phyloP scores from a whole-genome alignment of 2,329 filamentous ascomycete genomes.

The Beauveria brongniartii region DNA sequence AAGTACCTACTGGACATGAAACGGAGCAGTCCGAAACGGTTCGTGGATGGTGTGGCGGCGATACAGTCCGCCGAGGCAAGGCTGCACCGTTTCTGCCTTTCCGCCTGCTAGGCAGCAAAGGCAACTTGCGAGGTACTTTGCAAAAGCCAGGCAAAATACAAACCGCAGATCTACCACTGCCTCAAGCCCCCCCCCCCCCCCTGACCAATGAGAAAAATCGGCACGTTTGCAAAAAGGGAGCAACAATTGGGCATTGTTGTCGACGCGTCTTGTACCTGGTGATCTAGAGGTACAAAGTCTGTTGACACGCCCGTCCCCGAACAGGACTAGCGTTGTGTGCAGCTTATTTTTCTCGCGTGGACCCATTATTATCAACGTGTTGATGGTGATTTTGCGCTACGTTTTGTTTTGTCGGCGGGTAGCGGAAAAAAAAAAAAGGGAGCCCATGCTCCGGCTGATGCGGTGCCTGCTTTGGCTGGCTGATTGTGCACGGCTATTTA shows the following conservation, averaged over 20 bases:
- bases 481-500: slow-evolving; percentile 34
- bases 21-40: too few relatives aligned
- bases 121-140: not conserved
- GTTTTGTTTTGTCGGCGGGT: not conserved
- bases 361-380: not conserved
- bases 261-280: not conserved
- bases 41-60: too few relatives aligned
- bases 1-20: too few relatives aligned
- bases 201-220: slow-evolving; percentile 3
- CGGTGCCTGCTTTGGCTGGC: slow-evolving; percentile 21
- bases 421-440: not conserved
- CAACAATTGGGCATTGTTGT: not conserved
- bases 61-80: not conserved
- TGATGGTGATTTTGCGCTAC: not conserved
- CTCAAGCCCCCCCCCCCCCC: not conserved
- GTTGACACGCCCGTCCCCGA: slow-evolving; percentile 2
- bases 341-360: not conserved
- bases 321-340: not conserved
- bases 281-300: not conserved
- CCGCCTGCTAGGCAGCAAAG: not conserved
- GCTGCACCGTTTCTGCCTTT: not conserved
- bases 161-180: not conserved
- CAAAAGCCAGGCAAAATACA: slow-evolving; percentile 1
- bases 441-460: slow-evolving; percentile 19
- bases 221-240: not conserved